A percentile compares a stretch with the other conserved stretches of the same genome.
These are phyloP conservation scores for Botrytis sinoallii DNA, from an alignment of 2,329 filamentous ascomycete species.

Conservation along the genomic window DNA sequence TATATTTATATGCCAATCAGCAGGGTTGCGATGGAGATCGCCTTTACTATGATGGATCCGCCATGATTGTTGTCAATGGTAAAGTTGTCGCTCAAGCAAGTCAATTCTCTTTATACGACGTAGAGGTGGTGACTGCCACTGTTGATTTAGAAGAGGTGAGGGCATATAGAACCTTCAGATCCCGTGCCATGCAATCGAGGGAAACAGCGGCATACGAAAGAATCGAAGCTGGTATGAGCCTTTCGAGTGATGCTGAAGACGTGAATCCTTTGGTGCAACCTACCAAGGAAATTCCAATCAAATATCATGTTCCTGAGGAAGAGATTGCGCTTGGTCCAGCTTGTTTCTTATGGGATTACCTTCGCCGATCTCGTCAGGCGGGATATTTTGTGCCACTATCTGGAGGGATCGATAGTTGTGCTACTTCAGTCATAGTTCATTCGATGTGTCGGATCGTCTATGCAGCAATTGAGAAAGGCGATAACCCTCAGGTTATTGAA, in stretches of 20 bases:
- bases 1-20: slow-evolving; percentile 62
- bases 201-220: slow-evolving; percentile 41
- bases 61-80: slow-evolving; percentile 60
- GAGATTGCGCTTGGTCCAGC: slow-evolving; percentile 18
- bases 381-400: slow-evolving; percentile 20
- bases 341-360: slow-evolving; percentile 20
- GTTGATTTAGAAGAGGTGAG: slow-evolving; percentile 71
- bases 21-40: slow-evolving; percentile 58
- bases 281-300: slow-evolving; percentile 12
- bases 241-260: slow-evolving; percentile 43
- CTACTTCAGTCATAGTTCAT: slow-evolving; percentile 18
- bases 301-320: slow-evolving; percentile 16
- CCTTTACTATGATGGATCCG: slow-evolving; percentile 54
- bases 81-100: slow-evolving; percentile 57
- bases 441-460: slow-evolving; percentile 50
- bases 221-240: slow-evolving; percentile 42
- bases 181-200: slow-evolving; percentile 25
- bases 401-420: slow-evolving; percentile 19
- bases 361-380: slow-evolving; percentile 12
- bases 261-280: slow-evolving; percentile 44
- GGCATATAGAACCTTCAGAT: slow-evolving; percentile 46
- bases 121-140: slow-evolving; percentile 64
- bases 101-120: slow-evolving; percentile 46
- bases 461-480: slow-evolving; percentile 48
- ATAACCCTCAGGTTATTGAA: slow-evolving; percentile 50